Evolutionary conservation across 768 basidiomycete species (phyloP).

Genomic region (Cystobasidium tubakii): DNA sequence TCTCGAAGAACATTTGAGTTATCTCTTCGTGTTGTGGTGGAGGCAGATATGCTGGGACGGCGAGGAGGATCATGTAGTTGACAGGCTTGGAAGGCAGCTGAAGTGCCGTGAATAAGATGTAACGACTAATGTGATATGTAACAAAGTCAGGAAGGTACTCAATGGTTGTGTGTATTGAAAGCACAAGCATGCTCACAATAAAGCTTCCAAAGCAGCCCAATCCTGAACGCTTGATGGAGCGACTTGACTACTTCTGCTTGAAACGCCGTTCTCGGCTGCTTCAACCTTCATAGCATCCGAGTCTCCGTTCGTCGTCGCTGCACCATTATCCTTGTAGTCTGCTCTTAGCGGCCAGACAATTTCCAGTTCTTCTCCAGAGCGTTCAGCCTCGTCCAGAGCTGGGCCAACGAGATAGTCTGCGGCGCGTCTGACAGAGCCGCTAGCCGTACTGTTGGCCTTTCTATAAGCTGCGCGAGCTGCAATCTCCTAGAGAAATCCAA

Average conservation of each 20-base stretch:
- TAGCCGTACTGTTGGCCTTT: not conserved
- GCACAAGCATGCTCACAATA: slow-evolving; percentile 60
- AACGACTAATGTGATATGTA: slow-evolving; percentile 60
- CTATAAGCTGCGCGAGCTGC: slow-evolving; percentile 4
- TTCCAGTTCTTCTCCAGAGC: slow-evolving; percentile 64
- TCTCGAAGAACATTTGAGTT: slow-evolving; percentile 82
- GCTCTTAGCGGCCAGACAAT: slow-evolving; percentile 69
- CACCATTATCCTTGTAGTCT: not conserved
- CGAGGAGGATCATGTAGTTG: slow-evolving; percentile 76
- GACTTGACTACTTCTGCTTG: slow-evolving; percentile 38
- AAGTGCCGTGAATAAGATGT: slow-evolving; percentile 68
- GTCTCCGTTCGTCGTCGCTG: not conserved
- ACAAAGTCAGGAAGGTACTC: not conserved
- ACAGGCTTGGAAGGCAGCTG: slow-evolving; percentile 75
- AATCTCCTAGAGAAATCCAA: not conserved
- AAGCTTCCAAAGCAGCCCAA: slow-evolving; percentile 78
- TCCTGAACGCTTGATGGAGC: slow-evolving; percentile 64
- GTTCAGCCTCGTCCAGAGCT: slow-evolving; percentile 72
- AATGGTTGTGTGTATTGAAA: not conserved
- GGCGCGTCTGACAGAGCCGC: slow-evolving; percentile 12
- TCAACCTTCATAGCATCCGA: not conserved
- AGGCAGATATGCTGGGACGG: slow-evolving; percentile 62
- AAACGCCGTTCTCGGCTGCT: not conserved
- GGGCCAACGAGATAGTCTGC: slow-evolving; percentile 74
- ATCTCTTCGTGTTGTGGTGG: slow-evolving; percentile 64